Evolutionary conservation across 495 filamentous ascomycete genomes (phyloP).

Genomic region (Amphirosellinia nigrospora): DNA sequence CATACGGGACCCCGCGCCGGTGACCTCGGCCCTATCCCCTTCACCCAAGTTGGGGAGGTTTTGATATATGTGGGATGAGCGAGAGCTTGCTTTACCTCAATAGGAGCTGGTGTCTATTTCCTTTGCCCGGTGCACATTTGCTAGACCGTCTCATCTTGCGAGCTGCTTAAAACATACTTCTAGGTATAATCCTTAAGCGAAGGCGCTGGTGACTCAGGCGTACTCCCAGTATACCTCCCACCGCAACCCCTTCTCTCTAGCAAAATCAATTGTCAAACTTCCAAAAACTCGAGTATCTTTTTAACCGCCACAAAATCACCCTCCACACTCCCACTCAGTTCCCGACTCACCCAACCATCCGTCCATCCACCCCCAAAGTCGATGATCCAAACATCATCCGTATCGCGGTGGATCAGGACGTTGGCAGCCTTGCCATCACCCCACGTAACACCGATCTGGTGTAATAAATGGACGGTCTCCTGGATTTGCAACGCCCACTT

Average conservation of each 20-base stretch:
- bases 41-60: too few relatives aligned
- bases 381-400: slow-evolving; percentile 52
- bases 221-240: background rate
- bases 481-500: slow-evolving; percentile 23
- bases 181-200: background rate
- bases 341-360: slow-evolving; percentile 48
- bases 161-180: background rate
- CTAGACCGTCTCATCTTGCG: too few relatives aligned
- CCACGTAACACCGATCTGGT: slow-evolving; percentile 48
- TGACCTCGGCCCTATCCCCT: too few relatives aligned
- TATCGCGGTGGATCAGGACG: slow-evolving; percentile 49
- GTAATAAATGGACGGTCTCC: slow-evolving; percentile 37
- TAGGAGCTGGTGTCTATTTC: too few relatives aligned
- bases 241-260: slow-evolving; percentile 4
- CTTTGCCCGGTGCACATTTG: too few relatives aligned
- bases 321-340: slow-evolving; percentile 45
- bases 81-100: too few relatives aligned
- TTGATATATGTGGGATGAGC: too few relatives aligned
- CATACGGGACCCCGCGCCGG: background rate
- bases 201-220: slow-evolving; percentile 5
- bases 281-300: slow-evolving; percentile 51
- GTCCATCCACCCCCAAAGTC: slow-evolving; percentile 57
- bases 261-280: slow-evolving; percentile 13
- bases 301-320: slow-evolving; percentile 47
- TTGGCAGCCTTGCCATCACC: slow-evolving; percentile 56